Percentiles rank a stretch among this genome's conserved stretches.
phyloP scores from a whole-genome alignment of 2,329 filamentous ascomycete genomes.

The Rugonectria rugulosa region DNA sequence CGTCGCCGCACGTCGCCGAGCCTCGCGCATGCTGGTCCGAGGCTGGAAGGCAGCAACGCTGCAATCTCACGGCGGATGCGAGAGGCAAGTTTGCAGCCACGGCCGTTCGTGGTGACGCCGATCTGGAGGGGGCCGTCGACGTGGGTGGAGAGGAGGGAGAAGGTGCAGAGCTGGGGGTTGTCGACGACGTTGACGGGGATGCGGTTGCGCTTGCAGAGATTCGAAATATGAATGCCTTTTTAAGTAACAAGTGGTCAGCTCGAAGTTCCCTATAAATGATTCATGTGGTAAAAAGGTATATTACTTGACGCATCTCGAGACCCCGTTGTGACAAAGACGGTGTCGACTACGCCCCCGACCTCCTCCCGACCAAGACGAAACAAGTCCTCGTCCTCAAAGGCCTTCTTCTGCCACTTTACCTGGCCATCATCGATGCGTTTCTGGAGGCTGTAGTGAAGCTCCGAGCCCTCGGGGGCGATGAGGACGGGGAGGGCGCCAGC shows the following conservation, averaged over 20 bases:
- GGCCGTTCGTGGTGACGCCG: constrained; percentile 93
- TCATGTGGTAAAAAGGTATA: too few relatives aligned
- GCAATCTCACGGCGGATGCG: constrained; percentile 89
- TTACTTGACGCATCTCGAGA: constrained; percentile 54
- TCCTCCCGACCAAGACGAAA: constrained; percentile 80
- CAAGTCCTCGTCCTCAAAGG: constrained; percentile 76
- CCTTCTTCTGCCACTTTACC: constrained; percentile 70
- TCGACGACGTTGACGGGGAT: constrained; percentile 96
- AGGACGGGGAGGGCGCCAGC: constrained; percentile 84
- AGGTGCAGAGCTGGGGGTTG: constrained; percentile 84
- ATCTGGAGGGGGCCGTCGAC: constrained; percentile 92
- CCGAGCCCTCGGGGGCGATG: constrained; percentile 72
- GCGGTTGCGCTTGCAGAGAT: constrained; percentile 77
- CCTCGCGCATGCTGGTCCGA: constrained; percentile 79
- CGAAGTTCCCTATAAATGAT: too few relatives aligned
- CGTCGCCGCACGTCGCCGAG: constrained; percentile 76
- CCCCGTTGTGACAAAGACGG: constrained; percentile 82
- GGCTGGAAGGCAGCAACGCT: constrained; percentile 74
- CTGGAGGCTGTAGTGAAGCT: constrained; percentile 65
- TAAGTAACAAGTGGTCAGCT: constrained; percentile 7
- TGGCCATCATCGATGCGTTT: constrained; percentile 71
- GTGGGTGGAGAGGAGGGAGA: constrained; percentile 88
- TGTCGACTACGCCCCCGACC: constrained; percentile 81
- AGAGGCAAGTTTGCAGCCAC: constrained; percentile 91
- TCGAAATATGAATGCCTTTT: constrained; percentile 75